A percentile compares a stretch with the other conserved stretches of the same genome.
These are phyloP conservation scores for Jatropha curcas DNA, from an alignment of 345 rosid genomes.

Conservation along the genomic window DNA sequence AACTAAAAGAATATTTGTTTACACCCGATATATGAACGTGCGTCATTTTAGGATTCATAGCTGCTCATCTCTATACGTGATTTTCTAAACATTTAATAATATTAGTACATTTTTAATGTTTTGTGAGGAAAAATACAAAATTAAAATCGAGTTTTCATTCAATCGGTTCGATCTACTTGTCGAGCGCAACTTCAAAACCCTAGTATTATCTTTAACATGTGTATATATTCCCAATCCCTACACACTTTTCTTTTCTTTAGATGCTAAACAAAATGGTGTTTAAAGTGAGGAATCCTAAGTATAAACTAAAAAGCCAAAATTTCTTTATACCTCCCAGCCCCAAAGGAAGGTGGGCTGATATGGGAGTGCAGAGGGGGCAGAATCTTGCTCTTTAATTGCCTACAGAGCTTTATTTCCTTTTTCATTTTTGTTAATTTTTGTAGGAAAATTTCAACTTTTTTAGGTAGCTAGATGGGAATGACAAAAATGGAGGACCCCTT, in stretches of 20 bases:
- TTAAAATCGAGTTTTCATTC: no score
- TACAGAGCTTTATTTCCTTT: not conserved
- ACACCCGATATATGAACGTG: no score
- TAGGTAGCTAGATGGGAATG: slow-evolving; percentile 19
- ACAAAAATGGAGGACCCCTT: slow-evolving; percentile 47
- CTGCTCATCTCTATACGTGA: no score
- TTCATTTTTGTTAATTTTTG: no score
- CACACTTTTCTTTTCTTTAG: not conserved
- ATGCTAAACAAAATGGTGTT: slow-evolving; percentile 16
- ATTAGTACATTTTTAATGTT: no score
- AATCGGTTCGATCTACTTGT: no score
- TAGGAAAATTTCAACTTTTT: slow-evolving; percentile 35
- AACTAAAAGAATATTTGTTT: no score
- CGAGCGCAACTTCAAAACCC: no score
- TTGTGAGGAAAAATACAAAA: no score
- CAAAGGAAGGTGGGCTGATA: slow-evolving; percentile 21
- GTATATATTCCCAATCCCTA: not conserved
- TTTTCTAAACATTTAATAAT: no score
- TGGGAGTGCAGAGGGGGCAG: slow-evolving; percentile 33
- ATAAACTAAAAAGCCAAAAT: slow-evolving; percentile 47
- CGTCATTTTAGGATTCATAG: no score
- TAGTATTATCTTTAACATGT: not conserved
- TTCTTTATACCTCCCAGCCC: slow-evolving; percentile 35
- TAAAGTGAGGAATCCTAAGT: slow-evolving; percentile 69
- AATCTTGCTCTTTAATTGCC: slow-evolving; percentile 26